Conservation (phyloP, 176 grass and related monocot genomes). For the Tuctoria greenei region DNA sequence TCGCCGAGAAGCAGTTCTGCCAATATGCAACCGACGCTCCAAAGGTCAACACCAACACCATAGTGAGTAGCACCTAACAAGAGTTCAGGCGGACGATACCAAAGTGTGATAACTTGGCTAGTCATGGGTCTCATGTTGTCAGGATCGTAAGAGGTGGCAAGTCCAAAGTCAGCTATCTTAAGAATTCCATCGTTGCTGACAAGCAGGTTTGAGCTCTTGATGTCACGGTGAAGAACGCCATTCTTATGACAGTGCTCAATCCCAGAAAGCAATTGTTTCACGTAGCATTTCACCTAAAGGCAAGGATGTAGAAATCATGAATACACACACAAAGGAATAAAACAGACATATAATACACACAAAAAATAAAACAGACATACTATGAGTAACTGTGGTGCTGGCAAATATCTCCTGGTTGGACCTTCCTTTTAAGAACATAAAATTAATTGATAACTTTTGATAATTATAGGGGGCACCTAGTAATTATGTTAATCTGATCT, state of each 20-base stretch:
- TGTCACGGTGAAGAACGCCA: slow-evolving; percentile 83
- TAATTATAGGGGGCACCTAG: background rate
- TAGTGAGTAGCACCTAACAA: slow-evolving; percentile 84
- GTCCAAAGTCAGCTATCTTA: slow-evolving; percentile 95
- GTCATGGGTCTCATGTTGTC: slow-evolving; percentile 62
- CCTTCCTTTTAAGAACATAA: slow-evolving; percentile 18
- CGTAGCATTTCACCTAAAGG: slow-evolving; percentile 90
- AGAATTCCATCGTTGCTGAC: slow-evolving; percentile 73
- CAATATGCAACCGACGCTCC: slow-evolving; percentile 94
- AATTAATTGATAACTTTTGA: background rate
- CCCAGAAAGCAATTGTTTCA: slow-evolving; percentile 79
- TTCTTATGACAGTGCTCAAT: slow-evolving; percentile 88
- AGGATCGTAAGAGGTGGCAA: slow-evolving; percentile 70
- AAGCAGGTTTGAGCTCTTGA: slow-evolving; percentile 92
- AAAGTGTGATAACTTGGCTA: slow-evolving; percentile 86
- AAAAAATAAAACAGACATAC: background rate
- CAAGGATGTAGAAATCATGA: slow-evolving; percentile 3
- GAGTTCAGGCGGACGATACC: slow-evolving; percentile 97
- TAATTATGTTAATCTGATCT: background rate
- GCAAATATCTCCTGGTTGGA: background rate
- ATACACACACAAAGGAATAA: slow-evolving; percentile 9
- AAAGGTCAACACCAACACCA: slow-evolving; percentile 81
- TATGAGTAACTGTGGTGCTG: background rate
- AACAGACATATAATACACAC: background rate
- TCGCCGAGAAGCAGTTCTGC: slow-evolving; percentile 73